These are phyloP conservation scores for Solanum tacnaense DNA, from an alignment of 257 asterid species.

Conservation along the genomic window DNA sequence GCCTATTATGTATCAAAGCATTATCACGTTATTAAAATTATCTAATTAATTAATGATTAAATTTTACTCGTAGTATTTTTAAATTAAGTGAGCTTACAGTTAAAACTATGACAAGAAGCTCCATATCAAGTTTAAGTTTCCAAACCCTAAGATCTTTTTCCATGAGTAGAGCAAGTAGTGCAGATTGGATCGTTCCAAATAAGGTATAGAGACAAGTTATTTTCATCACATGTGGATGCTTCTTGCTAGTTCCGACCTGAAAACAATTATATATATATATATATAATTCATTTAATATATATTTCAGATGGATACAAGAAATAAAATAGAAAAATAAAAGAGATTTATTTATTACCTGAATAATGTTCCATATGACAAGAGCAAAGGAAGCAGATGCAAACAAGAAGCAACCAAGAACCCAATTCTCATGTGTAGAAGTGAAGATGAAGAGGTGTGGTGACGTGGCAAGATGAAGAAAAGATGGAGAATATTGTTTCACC, in stretches of 20 bases:
- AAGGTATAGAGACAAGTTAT: constrained; percentile 49
- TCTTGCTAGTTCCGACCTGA: constrained; percentile 25
- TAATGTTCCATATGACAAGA: constrained; percentile 43
- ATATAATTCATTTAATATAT: neutral
- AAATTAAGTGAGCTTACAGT: constrained; percentile 26
- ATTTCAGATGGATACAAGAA: neutral
- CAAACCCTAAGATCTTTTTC: constrained; percentile 48
- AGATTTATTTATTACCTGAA: constrained; percentile 34
- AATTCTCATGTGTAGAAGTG: constrained; percentile 32
- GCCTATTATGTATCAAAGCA: constrained; percentile 21
- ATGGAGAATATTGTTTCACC: constrained; percentile 27
- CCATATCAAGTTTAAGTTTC: constrained; percentile 33
- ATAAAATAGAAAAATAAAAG: neutral
- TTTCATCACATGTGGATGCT: constrained; percentile 59
- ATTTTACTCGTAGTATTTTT: no score
- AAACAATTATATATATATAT: neutral
- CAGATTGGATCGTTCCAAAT: constrained; percentile 51
- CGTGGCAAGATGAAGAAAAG: constrained; percentile 8
- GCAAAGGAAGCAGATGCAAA: constrained; percentile 56
- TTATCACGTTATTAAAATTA: neutral
- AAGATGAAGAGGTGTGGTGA: constrained; percentile 33
- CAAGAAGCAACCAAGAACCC: constrained; percentile 57
- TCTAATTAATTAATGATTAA: neutral
- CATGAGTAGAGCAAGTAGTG: constrained; percentile 21
- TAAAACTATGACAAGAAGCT: constrained; percentile 42